These are phyloP conservation scores for Chionographis japonica DNA, from an alignment of 106 monocot genomes.

Conservation along the genomic window DNA sequence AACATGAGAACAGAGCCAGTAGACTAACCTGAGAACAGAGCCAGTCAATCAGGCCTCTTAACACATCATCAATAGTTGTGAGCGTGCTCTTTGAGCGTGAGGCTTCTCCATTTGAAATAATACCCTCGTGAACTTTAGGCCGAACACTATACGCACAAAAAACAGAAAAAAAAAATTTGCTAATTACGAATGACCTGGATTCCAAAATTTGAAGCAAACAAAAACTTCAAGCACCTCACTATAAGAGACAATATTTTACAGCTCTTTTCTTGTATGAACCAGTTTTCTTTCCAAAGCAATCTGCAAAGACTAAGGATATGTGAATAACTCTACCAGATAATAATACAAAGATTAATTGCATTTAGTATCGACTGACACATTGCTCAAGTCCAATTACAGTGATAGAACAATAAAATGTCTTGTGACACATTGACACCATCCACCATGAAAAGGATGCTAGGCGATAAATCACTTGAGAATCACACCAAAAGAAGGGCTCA, in stretches of 20 bases:
- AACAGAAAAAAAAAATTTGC: neutral
- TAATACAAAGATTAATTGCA: slow-evolving; percentile 2
- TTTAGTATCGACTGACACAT: neutral
- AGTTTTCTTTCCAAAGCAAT: slow-evolving; percentile 74
- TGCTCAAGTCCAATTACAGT: neutral
- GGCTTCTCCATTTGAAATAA: slow-evolving; percentile 61
- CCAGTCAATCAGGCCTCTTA: slow-evolving; percentile 77
- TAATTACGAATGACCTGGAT: neutral
- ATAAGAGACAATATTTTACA: slow-evolving; percentile 82
- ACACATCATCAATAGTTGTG: slow-evolving; percentile 65
- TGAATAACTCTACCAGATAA: neutral
- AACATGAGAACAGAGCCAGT: too few species aligned
- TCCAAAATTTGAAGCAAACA: neutral
- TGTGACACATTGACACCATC: neutral
- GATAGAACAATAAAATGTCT: neutral
- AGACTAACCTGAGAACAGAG: slow-evolving; percentile 79
- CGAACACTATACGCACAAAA: slow-evolving; percentile 44
- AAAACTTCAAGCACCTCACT: slow-evolving; percentile 49
- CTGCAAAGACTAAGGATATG: slow-evolving; percentile 36
- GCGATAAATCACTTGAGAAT: too few species aligned
- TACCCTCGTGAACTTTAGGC: slow-evolving; percentile 47
- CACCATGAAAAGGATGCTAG: too few species aligned
- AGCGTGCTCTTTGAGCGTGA: slow-evolving; percentile 52
- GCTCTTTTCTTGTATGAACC: slow-evolving; percentile 98
- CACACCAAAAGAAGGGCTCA: too few species aligned